Conservation (phyloP, 1,139 yeast species). For the Taphrina sp. region DNA sequence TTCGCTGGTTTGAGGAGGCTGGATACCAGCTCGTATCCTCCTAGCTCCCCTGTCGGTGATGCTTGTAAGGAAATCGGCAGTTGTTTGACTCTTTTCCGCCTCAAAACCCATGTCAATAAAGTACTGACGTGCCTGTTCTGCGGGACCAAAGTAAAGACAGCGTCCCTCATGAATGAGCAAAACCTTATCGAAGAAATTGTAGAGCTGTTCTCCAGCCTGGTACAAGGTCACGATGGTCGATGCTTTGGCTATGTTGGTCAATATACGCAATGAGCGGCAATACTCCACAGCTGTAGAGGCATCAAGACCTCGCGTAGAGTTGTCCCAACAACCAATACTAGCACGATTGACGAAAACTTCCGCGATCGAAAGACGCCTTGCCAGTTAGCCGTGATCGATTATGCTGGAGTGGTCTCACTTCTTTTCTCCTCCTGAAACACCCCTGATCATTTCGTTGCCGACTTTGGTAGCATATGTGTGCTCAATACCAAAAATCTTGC, state of each 20-base stretch:
- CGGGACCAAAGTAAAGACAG: conserved; percentile 71
- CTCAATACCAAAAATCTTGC: conserved; percentile 57
- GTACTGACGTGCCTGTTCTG: conserved; percentile 57
- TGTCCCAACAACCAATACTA: conserved; percentile 67
- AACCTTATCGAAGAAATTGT: conserved; percentile 62
- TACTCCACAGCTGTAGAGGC: conserved; percentile 64
- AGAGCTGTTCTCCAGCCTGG: conserved; percentile 77
- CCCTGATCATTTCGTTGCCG: conserved; percentile 69
- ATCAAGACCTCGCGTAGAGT: conserved; percentile 69
- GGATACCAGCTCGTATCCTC: conserved; percentile 43
- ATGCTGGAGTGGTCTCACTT: too few species aligned
- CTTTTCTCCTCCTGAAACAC: conserved; percentile 83
- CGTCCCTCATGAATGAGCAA: conserved; percentile 70
- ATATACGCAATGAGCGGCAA: conserved; percentile 62
- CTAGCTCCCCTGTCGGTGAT: conserved; percentile 15
- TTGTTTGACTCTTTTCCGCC: conserved; percentile 71
- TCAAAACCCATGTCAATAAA: conserved; percentile 66
- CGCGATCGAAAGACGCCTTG: too few species aligned
- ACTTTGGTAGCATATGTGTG: conserved; percentile 61
- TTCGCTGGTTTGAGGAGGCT: conserved; percentile 64
- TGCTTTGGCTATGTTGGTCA: conserved; percentile 55
- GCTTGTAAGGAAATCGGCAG: conserved; percentile 71
- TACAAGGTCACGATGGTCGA: conserved; percentile 70
- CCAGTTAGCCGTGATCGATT: too few species aligned
- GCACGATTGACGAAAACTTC: conserved; percentile 60